These are phyloP conservation scores for Suhomyces anneliseae DNA, from an alignment of 1,139 yeast species.

Conservation along the genomic window DNA sequence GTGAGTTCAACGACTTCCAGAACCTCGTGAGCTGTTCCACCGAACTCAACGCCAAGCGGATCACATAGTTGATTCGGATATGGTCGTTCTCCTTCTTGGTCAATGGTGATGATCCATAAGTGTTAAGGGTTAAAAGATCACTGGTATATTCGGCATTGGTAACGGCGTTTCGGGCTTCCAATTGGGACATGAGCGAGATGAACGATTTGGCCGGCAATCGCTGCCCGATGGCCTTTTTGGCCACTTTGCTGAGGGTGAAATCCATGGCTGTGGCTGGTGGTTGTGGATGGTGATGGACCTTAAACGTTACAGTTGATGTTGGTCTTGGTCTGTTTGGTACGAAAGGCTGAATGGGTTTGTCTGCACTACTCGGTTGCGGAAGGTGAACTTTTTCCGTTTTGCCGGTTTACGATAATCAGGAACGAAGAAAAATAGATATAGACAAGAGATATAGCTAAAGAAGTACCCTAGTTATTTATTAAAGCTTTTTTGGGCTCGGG, in stretches of 20 bases:
- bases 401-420: too few relatives aligned
- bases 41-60: conserved; percentile 14
- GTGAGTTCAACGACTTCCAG: conserved; percentile 16
- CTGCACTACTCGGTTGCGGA: too few relatives aligned
- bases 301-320: too few relatives aligned
- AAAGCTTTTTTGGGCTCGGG: too few relatives aligned
- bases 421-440: too few relatives aligned
- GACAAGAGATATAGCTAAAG: too few relatives aligned
- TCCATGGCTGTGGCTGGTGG: not conserved
- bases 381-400: too few relatives aligned
- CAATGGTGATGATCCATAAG: conserved; percentile 12
- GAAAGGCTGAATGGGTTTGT: too few relatives aligned
- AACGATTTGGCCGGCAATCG: conserved; percentile 16
- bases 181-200: conserved; percentile 17
- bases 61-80: conserved; percentile 12
- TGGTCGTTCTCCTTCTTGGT: conserved; percentile 8
- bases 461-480: too few relatives aligned
- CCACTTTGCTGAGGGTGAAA: conserved; percentile 15
- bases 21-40: conserved; percentile 14
- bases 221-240: conserved; percentile 16
- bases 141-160: conserved; percentile 16
- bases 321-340: too few relatives aligned
- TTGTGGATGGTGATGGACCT: too few relatives aligned
- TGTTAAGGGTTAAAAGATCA: conserved; percentile 14
- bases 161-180: conserved; percentile 15